These are phyloP conservation scores for Kluyveromyces marxianus DNA, from an alignment of 1,139 yeast genomes.

Conservation along the genomic window DNA sequence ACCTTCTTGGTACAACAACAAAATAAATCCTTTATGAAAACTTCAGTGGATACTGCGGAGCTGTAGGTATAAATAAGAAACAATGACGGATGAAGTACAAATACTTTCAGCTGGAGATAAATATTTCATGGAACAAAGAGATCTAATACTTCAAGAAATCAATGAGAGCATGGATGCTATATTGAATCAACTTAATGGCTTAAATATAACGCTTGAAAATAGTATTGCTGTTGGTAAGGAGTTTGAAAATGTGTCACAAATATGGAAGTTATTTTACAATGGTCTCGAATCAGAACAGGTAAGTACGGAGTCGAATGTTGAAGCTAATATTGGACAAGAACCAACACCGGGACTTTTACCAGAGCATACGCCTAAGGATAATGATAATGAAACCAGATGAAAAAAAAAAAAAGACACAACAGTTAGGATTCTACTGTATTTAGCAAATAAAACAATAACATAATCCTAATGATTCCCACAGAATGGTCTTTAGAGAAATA, in stretches of 20 bases:
- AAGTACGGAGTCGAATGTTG: background rate
- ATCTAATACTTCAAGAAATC: slow-evolving; percentile 26
- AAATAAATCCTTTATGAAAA: background rate
- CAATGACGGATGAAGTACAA: background rate
- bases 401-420: no score
- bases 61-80: background rate
- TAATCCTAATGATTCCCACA: no score
- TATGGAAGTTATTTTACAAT: slow-evolving; percentile 46
- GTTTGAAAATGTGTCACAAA: slow-evolving; percentile 41
- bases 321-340: background rate
- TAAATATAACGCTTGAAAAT: slow-evolving; percentile 45
- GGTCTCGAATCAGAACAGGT: slow-evolving; percentile 23
- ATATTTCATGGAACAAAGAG: slow-evolving; percentile 27
- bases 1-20: no score
- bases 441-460: no score
- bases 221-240: slow-evolving; percentile 49
- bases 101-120: slow-evolving; percentile 18
- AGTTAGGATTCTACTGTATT: no score
- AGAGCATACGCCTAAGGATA: background rate
- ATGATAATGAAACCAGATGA: background rate
- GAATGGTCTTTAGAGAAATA: no score
- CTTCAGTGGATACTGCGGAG: background rate
- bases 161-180: slow-evolving; percentile 41
- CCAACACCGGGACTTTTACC: background rate
- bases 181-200: slow-evolving; percentile 40